A percentile compares a stretch with the other conserved stretches of the same genome.
These are phyloP conservation scores for Solanum lignicaule DNA, from an alignment of 257 asterid species.

Conservation along the genomic window DNA sequence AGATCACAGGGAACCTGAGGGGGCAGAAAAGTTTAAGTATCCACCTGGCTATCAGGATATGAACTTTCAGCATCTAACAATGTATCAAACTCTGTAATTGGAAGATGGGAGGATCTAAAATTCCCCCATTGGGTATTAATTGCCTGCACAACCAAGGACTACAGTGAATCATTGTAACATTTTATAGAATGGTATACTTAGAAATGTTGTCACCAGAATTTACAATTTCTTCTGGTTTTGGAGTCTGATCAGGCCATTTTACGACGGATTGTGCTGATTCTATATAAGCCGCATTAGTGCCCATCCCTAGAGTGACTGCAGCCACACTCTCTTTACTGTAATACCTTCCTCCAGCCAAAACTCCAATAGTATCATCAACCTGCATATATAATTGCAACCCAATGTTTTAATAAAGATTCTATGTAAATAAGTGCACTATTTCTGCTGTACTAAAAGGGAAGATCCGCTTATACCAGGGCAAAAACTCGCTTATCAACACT, in stretches of 20 bases:
- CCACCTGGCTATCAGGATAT: slow-evolving; percentile 45
- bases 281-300: slow-evolving; percentile 49
- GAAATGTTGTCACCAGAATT: neutral
- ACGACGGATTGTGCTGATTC: slow-evolving; percentile 29
- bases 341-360: slow-evolving; percentile 79
- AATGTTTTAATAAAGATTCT: neutral
- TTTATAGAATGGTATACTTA: neutral
- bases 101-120: slow-evolving; percentile 55
- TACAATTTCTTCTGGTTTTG: slow-evolving; percentile 47
- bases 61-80: slow-evolving; percentile 46
- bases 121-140: slow-evolving; percentile 65
- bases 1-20: neutral
- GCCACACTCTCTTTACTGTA: slow-evolving; percentile 59
- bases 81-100: slow-evolving; percentile 53
- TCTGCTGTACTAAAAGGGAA: neutral
- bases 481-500: slow-evolving; percentile 45
- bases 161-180: neutral
- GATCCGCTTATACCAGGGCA: slow-evolving; percentile 32
- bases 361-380: slow-evolving; percentile 65
- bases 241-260: slow-evolving; percentile 17
- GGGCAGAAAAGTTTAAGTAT: neutral
- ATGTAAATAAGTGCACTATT: neutral
- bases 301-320: slow-evolving; percentile 62
- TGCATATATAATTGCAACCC: slow-evolving; percentile 1
- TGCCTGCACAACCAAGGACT: slow-evolving; percentile 32